Percentiles rank a stretch among this genome's conserved stretches.
These are phyloP conservation scores for Ophiostoma perfectum DNA, from an alignment of 2,329 filamentous ascomycete species.

Conservation along the genomic window DNA sequence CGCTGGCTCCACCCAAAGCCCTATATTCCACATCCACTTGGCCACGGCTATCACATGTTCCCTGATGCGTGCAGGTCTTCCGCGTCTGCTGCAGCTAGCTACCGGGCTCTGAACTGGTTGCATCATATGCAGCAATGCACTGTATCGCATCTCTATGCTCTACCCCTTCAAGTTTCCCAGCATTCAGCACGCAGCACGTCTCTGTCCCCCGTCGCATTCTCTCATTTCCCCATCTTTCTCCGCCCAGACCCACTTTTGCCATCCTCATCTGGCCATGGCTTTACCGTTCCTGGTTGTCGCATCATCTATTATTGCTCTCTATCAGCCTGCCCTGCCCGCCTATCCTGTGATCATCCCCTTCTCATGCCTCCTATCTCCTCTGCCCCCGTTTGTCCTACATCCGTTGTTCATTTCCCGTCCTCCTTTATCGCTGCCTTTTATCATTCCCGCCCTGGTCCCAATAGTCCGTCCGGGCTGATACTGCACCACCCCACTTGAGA, in stretches of 20 bases:
- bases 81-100: no score
- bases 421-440: background rate
- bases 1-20: no score
- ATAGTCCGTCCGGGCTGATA: background rate
- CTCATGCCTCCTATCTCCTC: background rate
- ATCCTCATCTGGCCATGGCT: background rate
- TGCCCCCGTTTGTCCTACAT: background rate
- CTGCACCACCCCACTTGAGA: conserved; percentile 19
- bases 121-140: no score
- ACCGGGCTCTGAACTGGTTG: no score
- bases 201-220: conserved; percentile 2
- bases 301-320: background rate
- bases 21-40: no score
- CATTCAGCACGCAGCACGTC: background rate
- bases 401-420: background rate
- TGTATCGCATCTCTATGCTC: no score
- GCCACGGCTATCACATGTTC: no score
- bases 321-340: background rate
- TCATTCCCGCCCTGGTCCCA: no score
- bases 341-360: background rate
- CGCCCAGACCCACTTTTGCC: conserved; percentile 9
- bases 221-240: conserved; percentile 18
- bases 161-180: no score
- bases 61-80: no score
- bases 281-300: conserved; percentile 1